Evolutionary conservation across 441 rosid species (phyloP).

Genomic region (Mallotus repandus): DNA sequence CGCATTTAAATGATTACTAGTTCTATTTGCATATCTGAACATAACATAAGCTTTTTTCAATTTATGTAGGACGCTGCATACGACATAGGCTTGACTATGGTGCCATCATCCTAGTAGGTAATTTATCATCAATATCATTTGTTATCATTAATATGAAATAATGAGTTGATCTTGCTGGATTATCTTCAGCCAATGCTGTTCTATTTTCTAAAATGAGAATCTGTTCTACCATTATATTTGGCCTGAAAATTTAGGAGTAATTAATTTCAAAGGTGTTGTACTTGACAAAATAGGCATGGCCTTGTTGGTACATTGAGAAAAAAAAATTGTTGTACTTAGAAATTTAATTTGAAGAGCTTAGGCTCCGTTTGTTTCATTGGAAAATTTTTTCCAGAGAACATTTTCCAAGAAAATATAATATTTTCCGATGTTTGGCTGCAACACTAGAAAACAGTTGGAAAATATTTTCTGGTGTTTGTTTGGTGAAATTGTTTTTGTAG

Average conservation of each 20-base stretch:
- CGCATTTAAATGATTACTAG: not conserved
- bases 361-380: too few relatives aligned
- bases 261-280: not conserved
- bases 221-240: not conserved
- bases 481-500: too few relatives aligned
- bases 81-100: constrained; percentile 93
- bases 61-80: constrained; percentile 83
- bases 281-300: not conserved
- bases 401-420: not conserved
- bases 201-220: not conserved
- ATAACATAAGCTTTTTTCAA: constrained; percentile 4
- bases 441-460: too few relatives aligned
- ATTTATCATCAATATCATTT: not conserved
- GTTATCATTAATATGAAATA: not conserved
- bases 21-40: not conserved
- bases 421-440: not conserved
- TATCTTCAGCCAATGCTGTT: not conserved
- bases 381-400: not conserved
- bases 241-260: not conserved
- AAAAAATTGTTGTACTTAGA: not conserved
- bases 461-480: not conserved
- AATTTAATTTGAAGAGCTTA: not conserved
- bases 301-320: not conserved
- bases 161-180: not conserved
- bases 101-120: constrained; percentile 90